Base-by-base conservation (phyloP, 2,329 filamentous ascomycete species). In the Cladophialophora chaetospira region DNA sequence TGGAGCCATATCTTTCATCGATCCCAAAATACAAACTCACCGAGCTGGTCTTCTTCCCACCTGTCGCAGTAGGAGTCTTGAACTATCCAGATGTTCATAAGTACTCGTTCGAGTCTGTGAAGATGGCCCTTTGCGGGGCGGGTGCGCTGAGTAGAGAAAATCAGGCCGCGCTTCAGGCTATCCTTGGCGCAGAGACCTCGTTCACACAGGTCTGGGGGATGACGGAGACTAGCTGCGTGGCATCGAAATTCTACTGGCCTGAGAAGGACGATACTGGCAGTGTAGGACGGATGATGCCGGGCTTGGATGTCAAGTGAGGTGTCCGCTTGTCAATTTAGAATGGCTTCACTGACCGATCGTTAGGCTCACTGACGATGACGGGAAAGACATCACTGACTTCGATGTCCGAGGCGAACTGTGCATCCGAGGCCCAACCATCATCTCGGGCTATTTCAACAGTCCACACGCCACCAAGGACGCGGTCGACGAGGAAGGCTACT, bases 181-280 rank as follows among this genome's bases (percentile, higher is more conserved):
- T 77, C 17, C 73, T 82, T 23, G 67, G 73, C n/a, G 59, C 63
- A 0, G 68, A 73, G 17, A 75, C 77, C 0, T 70, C 70, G 13
- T 72, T 81, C 9, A 72, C 70, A 2, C 78, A 80, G 55, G 72
- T 81, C 29, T 83, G 78, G 75, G 81, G 81, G 1, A 82, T 82
- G 79, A 82, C 80, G 0, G 81, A 83, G 67, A 73, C 68, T 5
- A 55, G 46, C 23, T 63, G 57, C 33, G 46, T 63, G 17, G 60
- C 60, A 15, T 52, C 54, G n/a, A 54, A 35, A 10, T 63, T 63
- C 26, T 48, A 56, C 33, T 57, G 48, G 19, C 47, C 49, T 3
- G 60, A 60, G 17, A 15, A 21, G 10, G 60, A 63, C 31, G 57
- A 63, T 5, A 57, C 57, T 2, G 60, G 60, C 5, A 63, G 60